phyloP scores from a whole-genome alignment of 306 rosid species.

The Malus sieversii region DNA sequence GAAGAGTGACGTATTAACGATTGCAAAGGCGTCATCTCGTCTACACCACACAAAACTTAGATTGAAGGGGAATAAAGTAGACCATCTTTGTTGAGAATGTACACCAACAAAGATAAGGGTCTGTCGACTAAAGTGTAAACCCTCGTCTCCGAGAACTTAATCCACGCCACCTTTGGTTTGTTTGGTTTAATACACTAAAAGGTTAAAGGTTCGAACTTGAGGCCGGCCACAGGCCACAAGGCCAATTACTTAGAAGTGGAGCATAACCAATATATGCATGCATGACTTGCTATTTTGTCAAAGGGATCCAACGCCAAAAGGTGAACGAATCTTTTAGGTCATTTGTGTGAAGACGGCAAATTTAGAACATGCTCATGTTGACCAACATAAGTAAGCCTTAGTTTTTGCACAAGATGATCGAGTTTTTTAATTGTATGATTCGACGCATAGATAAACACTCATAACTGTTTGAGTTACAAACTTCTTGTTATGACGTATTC shows the following conservation, averaged over 20 bases:
- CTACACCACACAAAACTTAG: too few relatives aligned
- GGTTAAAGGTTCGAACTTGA: background rate
- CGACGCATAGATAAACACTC: background rate
- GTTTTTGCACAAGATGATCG: background rate
- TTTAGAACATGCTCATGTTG: background rate
- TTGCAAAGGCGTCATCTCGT: too few relatives aligned
- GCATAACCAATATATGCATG: background rate
- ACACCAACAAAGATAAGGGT: too few relatives aligned
- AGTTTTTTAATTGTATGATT: background rate
- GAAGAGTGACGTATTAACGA: too few relatives aligned
- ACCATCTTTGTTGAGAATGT: too few relatives aligned
- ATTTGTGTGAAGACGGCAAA: background rate
- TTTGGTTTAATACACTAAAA: slow-evolving; percentile 6
- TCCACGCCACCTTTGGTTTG: background rate
- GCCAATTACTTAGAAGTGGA: slow-evolving; percentile 3
- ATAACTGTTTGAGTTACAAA: background rate
- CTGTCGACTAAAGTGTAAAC: too few relatives aligned
- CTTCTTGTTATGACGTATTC: too few relatives aligned
- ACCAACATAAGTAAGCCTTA: background rate
- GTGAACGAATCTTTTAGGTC: slow-evolving; percentile 30
- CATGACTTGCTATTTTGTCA: slow-evolving; percentile 20
- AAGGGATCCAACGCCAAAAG: background rate
- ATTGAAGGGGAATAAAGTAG: too few relatives aligned
- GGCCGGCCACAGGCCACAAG: background rate
- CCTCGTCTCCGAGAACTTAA: too few relatives aligned